A percentile compares a stretch with the other conserved stretches of the same genome.
phyloP scores from a whole-genome alignment of 2,329 filamentous ascomycete genomes.

The Talaromyces sp. region DNA sequence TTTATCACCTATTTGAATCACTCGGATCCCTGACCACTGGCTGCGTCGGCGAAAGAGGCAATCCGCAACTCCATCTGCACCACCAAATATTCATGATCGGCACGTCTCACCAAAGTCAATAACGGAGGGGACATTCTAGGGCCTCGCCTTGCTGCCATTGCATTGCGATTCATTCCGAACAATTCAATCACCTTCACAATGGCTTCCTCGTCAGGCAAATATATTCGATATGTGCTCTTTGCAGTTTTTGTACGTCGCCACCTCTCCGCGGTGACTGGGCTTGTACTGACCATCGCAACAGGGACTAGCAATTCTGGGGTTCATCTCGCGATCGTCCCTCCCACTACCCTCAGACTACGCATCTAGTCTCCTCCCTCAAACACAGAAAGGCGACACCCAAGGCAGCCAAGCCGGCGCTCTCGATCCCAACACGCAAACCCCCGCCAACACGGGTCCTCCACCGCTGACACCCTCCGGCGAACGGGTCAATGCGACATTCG shows the following conservation, averaged over 20 bases:
- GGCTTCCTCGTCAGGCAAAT: slow-evolving; percentile 36
- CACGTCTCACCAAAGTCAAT: not conserved
- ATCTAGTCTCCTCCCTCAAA: slow-evolving; percentile 21
- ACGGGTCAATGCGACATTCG: slow-evolving; percentile 95
- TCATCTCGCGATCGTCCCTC: slow-evolving; percentile 64
- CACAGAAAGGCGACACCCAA: not conserved
- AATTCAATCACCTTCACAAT: slow-evolving; percentile 22
- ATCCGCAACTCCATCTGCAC: not conserved
- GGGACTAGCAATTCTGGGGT: slow-evolving; percentile 72
- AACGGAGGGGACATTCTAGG: not conserved
- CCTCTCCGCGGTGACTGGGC: not conserved
- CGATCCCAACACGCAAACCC: slow-evolving; percentile 10
- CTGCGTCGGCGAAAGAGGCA: not conserved
- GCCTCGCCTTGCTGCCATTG: not conserved
- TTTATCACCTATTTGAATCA: not conserved
- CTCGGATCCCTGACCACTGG: not conserved
- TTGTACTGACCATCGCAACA: slow-evolving; percentile 26
- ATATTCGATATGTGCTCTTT: slow-evolving; percentile 67
- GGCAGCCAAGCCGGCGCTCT: not conserved
- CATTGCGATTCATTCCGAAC: not conserved
- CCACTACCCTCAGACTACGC: slow-evolving; percentile 31
- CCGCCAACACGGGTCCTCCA: slow-evolving; percentile 8
- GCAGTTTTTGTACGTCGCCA: slow-evolving; percentile 69
- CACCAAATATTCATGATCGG: slow-evolving; percentile 3
- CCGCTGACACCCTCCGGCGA: slow-evolving; percentile 36